Conservation (phyloP, 2,329 filamentous ascomycete genomes). For the Xylaria sp. region DNA sequence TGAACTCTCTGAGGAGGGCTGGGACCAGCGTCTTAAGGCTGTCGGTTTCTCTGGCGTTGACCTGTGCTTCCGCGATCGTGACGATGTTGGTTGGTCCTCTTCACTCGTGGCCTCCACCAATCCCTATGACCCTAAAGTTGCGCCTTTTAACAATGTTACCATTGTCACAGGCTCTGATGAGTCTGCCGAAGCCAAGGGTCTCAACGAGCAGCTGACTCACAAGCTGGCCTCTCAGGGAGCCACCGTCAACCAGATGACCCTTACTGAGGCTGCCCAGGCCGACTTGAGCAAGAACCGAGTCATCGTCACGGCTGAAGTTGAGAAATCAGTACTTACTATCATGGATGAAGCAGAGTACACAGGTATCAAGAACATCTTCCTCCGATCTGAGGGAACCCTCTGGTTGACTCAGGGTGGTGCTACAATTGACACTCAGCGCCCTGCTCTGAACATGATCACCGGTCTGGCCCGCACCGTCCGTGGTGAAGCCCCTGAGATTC, state of each 20-base stretch:
- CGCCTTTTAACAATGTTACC: conserved; percentile 23
- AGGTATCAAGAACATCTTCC: conserved; percentile 27
- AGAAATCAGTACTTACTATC: conserved; percentile 25
- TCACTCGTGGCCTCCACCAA: conserved; percentile 27
- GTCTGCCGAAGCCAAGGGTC: conserved; percentile 18
- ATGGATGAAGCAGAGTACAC: conserved; percentile 23
- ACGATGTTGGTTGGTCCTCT: conserved; percentile 28
- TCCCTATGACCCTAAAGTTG: conserved; percentile 19
- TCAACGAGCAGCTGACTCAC: conserved; percentile 21
- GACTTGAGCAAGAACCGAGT: conserved; percentile 25
- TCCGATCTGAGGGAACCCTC: conserved; percentile 25
- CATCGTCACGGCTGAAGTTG: conserved; percentile 28
- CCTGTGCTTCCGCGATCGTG: conserved; percentile 27
- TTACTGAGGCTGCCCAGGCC: conserved; percentile 18
- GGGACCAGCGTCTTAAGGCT: conserved; percentile 27
- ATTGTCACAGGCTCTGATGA: conserved; percentile 24
- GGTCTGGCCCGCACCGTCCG: conserved; percentile 43
- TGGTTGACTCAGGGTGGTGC: conserved; percentile 27
- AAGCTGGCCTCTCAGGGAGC: conserved; percentile 21
- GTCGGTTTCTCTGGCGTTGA: conserved; percentile 28
- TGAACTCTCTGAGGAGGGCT: conserved; percentile 26
- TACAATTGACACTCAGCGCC: conserved; percentile 24
- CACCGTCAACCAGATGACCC: conserved; percentile 22
- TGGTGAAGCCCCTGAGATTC: conserved; percentile 40
- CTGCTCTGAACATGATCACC: conserved; percentile 39